These are phyloP conservation scores for Raphanus sativus DNA, from an alignment of 345 rosid species.

Conservation along the genomic window DNA sequence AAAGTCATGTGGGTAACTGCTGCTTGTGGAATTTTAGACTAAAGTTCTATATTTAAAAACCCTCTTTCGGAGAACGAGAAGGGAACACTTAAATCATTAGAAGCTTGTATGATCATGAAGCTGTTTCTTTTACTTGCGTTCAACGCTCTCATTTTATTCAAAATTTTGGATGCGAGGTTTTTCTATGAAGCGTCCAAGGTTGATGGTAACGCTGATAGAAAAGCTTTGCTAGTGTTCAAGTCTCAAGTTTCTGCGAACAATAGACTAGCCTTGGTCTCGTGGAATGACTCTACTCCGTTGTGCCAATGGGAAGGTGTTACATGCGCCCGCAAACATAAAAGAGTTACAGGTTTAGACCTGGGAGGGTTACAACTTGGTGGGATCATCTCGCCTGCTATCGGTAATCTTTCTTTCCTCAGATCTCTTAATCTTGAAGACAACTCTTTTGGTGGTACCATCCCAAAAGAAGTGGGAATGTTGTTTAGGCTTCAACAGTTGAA, in stretches of 20 bases:
- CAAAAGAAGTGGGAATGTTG: constrained; percentile 17
- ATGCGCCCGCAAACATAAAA: constrained; percentile 27
- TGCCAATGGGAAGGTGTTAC: constrained; percentile 38
- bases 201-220: neutral
- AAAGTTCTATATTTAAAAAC: neutral
- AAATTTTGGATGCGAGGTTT: neutral
- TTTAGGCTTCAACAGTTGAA: neutral
- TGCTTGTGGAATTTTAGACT: neutral
- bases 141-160: neutral
- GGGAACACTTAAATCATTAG: neutral
- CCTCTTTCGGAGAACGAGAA: neutral
- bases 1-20: no score
- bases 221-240: constrained; percentile 15
- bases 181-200: neutral
- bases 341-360: constrained; percentile 26
- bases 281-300: constrained; percentile 30
- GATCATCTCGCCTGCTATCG: constrained; percentile 11
- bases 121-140: neutral
- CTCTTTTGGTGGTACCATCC: constrained; percentile 8
- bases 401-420: constrained; percentile 26
- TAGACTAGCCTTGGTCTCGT: constrained; percentile 12
- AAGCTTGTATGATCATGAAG: neutral
- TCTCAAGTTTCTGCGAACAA: constrained; percentile 12
- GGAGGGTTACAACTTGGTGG: constrained; percentile 8
- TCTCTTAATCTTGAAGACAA: constrained; percentile 11